Evolutionary conservation across 208 protist species (phyloP).

Genomic region (Leishmania mexicana): DNA sequence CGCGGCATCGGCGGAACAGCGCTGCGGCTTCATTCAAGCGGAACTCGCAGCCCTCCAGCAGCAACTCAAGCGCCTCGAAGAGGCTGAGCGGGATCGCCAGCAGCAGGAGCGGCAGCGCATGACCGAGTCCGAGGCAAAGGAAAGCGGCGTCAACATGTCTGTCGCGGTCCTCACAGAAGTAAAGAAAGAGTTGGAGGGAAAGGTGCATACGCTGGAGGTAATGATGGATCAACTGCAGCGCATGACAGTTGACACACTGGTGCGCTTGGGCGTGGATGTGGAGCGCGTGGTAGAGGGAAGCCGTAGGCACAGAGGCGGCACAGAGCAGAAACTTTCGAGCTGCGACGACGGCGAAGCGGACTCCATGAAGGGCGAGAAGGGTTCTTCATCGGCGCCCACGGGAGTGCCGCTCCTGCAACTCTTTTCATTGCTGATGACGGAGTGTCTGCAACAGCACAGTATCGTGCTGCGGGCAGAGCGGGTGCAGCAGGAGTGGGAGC

Average conservation of each 20-base stretch:
- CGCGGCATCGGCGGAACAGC: background rate
- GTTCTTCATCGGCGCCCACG: background rate
- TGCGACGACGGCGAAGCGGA: background rate
- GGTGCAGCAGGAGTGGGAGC: constrained; percentile 77
- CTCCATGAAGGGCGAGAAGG: background rate
- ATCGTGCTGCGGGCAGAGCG: constrained; percentile 22
- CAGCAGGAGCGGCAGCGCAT: constrained; percentile 6
- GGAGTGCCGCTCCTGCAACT: constrained; percentile 38
- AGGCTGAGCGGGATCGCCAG: background rate
- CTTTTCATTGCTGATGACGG: constrained; percentile 43
- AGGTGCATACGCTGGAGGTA: constrained; percentile 30
- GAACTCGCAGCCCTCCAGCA: constrained; percentile 4
- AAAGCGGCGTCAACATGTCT: constrained; percentile 15
- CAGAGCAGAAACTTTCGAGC: too few species aligned
- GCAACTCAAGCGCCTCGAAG: constrained; percentile 6
- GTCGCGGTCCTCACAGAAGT: constrained; percentile 13
- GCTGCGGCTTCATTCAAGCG: background rate
- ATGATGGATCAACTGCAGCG: constrained; percentile 24
- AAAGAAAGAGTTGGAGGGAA: constrained; percentile 21
- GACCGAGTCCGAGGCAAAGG: background rate
- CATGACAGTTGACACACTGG: constrained; percentile 28
- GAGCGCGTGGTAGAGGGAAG: constrained; percentile 3
- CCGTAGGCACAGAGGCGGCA: background rate
- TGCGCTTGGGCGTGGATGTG: constrained; percentile 34
- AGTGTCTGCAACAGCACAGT: constrained; percentile 37